phyloP scores from a whole-genome alignment of 73 alveolate species.

The Stentor coeruleus region DNA sequence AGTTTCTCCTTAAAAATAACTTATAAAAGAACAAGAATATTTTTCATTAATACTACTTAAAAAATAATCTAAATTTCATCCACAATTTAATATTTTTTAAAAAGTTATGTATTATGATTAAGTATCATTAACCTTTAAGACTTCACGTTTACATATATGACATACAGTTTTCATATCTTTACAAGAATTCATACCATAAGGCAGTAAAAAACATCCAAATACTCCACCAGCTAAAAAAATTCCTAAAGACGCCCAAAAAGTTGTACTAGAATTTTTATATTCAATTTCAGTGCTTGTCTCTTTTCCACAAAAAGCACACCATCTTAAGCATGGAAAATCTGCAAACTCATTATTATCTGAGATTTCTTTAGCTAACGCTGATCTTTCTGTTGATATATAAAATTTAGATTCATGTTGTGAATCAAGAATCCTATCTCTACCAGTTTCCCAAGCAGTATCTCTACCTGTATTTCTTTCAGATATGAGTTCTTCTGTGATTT shows the following conservation, averaged over 20 bases:
- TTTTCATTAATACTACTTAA: no score
- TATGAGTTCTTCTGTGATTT: neutral
- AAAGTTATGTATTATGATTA: no score
- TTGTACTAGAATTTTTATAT: neutral
- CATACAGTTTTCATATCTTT: constrained; percentile 23
- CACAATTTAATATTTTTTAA: no score
- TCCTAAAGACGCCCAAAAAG: constrained; percentile 12
- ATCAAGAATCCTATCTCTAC: neutral
- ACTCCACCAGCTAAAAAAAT: constrained; percentile 11
- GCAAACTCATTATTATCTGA: neutral
- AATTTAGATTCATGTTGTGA: neutral
- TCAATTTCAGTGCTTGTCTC: constrained; percentile 11
- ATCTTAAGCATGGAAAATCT: neutral
- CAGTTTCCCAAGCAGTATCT: neutral
- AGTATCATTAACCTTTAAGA: neutral
- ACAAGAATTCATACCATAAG: neutral
- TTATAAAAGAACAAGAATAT: no score
- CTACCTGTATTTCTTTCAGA: neutral
- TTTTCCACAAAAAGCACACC: constrained; percentile 19
- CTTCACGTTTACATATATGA: neutral
- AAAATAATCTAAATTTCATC: no score
- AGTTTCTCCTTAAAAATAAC: no score
- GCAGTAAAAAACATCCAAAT: constrained; percentile 15
- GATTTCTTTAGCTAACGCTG: neutral
- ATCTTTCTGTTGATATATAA: neutral